These are phyloP conservation scores for Agastache rugosa DNA, from an alignment of 257 asterid genomes.

Conservation along the genomic window DNA sequence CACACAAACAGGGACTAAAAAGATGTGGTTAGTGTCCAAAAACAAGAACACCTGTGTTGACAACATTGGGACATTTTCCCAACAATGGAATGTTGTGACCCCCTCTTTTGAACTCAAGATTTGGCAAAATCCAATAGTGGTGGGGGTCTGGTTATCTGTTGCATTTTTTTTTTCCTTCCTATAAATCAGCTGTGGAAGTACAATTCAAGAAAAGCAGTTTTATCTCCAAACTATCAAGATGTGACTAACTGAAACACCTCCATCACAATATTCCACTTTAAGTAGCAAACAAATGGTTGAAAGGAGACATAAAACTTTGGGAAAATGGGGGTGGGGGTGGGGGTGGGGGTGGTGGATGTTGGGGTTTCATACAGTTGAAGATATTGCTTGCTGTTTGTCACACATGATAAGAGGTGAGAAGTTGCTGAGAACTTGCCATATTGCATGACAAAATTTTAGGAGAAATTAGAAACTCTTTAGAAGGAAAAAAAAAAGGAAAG, in stretches of 20 bases:
- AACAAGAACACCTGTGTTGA: slow-evolving; percentile 37
- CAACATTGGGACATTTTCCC: slow-evolving; percentile 43
- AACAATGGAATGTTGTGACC: slow-evolving; percentile 30
- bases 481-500: not conserved
- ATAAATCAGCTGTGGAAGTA: slow-evolving; percentile 28
- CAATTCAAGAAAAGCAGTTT: slow-evolving; percentile 33
- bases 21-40: slow-evolving; percentile 31
- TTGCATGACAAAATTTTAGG: not conserved
- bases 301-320: slow-evolving; percentile 8
- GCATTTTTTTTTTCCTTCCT: not conserved
- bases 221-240: slow-evolving; percentile 42
- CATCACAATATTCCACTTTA: slow-evolving; percentile 52
- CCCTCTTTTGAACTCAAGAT: slow-evolving; percentile 18
- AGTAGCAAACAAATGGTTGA: slow-evolving; percentile 35
- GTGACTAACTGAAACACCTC: slow-evolving; percentile 60
- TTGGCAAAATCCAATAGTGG: slow-evolving; percentile 40
- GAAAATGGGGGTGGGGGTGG: not conserved
- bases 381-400: slow-evolving; percentile 22
- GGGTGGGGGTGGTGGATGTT: not conserved
- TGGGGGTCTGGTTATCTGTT: slow-evolving; percentile 28
- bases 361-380: slow-evolving; percentile 6
- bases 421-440: slow-evolving; percentile 4
- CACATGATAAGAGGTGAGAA: slow-evolving; percentile 1
- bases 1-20: slow-evolving; percentile 27
- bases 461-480: not conserved